Evolutionary conservation across 2,329 filamentous ascomycete genomes (phyloP).

Genomic region (Penicillium paneum): DNA sequence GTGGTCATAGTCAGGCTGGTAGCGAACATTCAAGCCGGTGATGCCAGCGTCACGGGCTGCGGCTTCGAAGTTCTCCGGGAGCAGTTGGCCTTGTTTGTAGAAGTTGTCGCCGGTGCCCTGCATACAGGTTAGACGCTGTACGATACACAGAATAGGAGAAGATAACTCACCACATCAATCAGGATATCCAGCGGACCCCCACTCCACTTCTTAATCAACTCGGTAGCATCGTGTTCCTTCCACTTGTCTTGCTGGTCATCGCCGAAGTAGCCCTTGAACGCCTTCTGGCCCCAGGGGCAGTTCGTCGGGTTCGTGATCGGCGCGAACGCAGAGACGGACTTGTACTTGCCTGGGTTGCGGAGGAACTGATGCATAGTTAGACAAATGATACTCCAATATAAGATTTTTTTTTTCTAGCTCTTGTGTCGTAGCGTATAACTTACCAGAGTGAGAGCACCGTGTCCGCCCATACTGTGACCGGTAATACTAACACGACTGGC

Average conservation of each 20-base stretch:
- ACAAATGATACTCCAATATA: background rate
- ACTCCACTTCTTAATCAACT: conserved; percentile 75
- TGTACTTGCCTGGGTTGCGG: conserved; percentile 86
- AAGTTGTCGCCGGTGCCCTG: conserved; percentile 92
- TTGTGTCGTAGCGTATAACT: conserved; percentile 2
- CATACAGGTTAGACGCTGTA: background rate
- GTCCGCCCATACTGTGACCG: conserved; percentile 95
- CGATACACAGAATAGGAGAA: background rate
- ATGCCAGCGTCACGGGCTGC: conserved; percentile 75
- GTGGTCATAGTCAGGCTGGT: conserved; percentile 91
- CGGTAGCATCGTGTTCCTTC: conserved; percentile 88
- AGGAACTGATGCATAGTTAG: conserved; percentile 58
- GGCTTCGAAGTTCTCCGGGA: conserved; percentile 86
- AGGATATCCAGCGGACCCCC: conserved; percentile 66
- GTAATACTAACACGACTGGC: conserved; percentile 71
- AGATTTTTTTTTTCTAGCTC: conserved; percentile 9
- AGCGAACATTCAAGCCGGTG: conserved; percentile 70
- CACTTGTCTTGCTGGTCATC: conserved; percentile 67
- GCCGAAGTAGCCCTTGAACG: conserved; percentile 87
- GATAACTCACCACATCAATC: conserved; percentile 73
- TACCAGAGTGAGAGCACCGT: conserved; percentile 83
- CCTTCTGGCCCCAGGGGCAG: conserved; percentile 94
- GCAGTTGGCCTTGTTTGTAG: conserved; percentile 87
- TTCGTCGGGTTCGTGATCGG: conserved; percentile 82
- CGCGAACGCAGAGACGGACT: conserved; percentile 83